Conservation (phyloP, 2,329 filamentous ascomycete species). For the Periconia sp. region DNA sequence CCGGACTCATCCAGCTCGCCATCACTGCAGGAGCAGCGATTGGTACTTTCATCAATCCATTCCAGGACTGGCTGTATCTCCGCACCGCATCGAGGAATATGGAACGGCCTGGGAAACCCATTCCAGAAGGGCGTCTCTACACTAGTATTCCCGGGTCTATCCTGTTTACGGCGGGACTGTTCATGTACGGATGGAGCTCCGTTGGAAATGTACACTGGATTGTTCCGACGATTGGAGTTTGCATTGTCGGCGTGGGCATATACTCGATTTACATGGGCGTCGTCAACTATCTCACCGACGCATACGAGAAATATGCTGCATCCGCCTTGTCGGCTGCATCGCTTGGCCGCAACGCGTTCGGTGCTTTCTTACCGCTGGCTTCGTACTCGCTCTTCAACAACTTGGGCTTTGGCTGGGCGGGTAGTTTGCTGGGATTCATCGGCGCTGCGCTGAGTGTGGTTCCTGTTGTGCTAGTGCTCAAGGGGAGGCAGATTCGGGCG, state of each 20-base stretch:
- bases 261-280: constrained; percentile 54
- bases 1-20: constrained; percentile 49
- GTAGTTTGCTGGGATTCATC: constrained; percentile 52
- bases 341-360: constrained; percentile 53
- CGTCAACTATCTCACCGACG: constrained; percentile 56
- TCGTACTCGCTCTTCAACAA: constrained; percentile 49
- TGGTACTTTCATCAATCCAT: constrained; percentile 48
- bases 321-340: constrained; percentile 55
- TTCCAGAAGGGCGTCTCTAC: constrained; percentile 53
- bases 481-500: constrained; percentile 47
- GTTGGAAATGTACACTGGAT: constrained; percentile 44
- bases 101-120: constrained; percentile 46
- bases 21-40: constrained; percentile 51
- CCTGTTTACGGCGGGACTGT: constrained; percentile 38
- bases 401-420: constrained; percentile 53
- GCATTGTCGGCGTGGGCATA: constrained; percentile 34
- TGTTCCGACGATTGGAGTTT: constrained; percentile 31
- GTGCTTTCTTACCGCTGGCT: constrained; percentile 54
- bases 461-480: constrained; percentile 49
- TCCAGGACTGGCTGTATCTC: constrained; percentile 43
- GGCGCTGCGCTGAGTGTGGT: constrained; percentile 47
- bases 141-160: constrained; percentile 50
- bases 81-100: constrained; percentile 39
- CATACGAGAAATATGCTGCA: constrained; percentile 56
- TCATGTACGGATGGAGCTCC: constrained; percentile 36